These are phyloP conservation scores for Laguncularia racemosa DNA, from an alignment of 345 rosid species.

Conservation along the genomic window DNA sequence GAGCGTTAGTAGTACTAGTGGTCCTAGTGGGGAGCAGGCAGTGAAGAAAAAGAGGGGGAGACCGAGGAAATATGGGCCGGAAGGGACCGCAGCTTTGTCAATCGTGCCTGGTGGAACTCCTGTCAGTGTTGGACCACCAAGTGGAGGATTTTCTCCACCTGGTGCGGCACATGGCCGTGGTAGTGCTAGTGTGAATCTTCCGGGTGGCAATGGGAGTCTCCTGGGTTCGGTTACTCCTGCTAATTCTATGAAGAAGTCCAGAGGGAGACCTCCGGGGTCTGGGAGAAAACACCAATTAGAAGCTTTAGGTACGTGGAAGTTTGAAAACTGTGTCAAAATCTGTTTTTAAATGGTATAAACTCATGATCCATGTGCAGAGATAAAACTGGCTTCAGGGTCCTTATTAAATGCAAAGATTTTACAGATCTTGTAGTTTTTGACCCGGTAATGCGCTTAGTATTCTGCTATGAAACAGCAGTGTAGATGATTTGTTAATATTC, in stretches of 20 bases:
- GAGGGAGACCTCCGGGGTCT: constrained; percentile 92
- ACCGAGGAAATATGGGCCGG: constrained; percentile 70
- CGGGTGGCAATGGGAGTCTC: constrained; percentile 8
- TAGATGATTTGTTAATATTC: too few relatives aligned
- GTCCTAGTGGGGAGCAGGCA: constrained; percentile 16
- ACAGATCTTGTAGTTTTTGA: too few relatives aligned
- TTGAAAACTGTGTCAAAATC: not conserved
- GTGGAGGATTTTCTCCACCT: constrained; percentile 27
- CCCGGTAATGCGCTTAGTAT: too few relatives aligned
- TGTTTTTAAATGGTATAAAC: not conserved
- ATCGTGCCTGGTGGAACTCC: constrained; percentile 22
- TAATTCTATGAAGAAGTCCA: constrained; percentile 44
- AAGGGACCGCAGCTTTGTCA: constrained; percentile 37
- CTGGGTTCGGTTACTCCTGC: constrained; percentile 21
- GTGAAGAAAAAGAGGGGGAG: constrained; percentile 61
- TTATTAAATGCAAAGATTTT: not conserved
- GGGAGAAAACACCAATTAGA: constrained; percentile 47
- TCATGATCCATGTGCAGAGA: not conserved
- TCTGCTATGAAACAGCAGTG: too few relatives aligned
- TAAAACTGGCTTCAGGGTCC: not conserved
- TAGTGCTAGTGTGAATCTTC: not conserved
- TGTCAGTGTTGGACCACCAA: constrained; percentile 10
- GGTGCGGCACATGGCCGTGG: constrained; percentile 7
- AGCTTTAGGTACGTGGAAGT: constrained; percentile 41
- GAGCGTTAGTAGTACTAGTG: not conserved